Conservation (phyloP, 495 filamentous ascomycete genomes). For the Talaromyces proteolyticus region DNA sequence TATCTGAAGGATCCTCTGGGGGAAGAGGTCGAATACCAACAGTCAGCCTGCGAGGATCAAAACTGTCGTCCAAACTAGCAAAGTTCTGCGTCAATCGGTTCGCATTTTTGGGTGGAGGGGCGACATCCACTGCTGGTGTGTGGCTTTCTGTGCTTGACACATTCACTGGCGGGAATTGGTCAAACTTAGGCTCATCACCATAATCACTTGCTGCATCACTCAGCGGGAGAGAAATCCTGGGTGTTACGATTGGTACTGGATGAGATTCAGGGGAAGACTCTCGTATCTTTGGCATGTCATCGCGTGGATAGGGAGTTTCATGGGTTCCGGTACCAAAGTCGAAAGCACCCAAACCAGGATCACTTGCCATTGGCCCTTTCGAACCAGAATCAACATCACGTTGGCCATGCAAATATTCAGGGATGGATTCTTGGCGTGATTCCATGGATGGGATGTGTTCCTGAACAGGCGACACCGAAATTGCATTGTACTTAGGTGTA, state of each 20-base stretch:
- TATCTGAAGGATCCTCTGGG: slow-evolving; percentile 76
- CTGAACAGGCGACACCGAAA: no score
- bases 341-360: slow-evolving; percentile 1
- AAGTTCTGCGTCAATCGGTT: slow-evolving; percentile 1
- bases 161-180: slow-evolving; percentile 27
- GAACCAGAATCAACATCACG: slow-evolving; percentile 5
- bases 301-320: not conserved
- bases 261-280: slow-evolving; percentile 7
- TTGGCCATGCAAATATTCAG: not conserved
- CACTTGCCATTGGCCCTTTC: slow-evolving; percentile 11
- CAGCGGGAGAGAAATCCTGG: slow-evolving; percentile 35
- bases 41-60: slow-evolving; percentile 70
- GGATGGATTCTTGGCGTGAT: no score
- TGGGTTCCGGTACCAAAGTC: slow-evolving; percentile 3
- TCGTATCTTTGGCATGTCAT: not conserved
- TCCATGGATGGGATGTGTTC: no score
- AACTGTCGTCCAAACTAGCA: slow-evolving; percentile 36
- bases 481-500: not conserved
- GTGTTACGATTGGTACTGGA: slow-evolving; percentile 17
- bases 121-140: slow-evolving; percentile 26
- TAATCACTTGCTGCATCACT: slow-evolving; percentile 55
- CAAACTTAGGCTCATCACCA: slow-evolving; percentile 54
- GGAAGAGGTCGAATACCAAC: slow-evolving; percentile 91
- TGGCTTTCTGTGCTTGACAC: slow-evolving; percentile 22
- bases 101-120: slow-evolving; percentile 21